Conservation (phyloP, 1,139 yeast genomes). For the Blastobotrys aristatus region DNA sequence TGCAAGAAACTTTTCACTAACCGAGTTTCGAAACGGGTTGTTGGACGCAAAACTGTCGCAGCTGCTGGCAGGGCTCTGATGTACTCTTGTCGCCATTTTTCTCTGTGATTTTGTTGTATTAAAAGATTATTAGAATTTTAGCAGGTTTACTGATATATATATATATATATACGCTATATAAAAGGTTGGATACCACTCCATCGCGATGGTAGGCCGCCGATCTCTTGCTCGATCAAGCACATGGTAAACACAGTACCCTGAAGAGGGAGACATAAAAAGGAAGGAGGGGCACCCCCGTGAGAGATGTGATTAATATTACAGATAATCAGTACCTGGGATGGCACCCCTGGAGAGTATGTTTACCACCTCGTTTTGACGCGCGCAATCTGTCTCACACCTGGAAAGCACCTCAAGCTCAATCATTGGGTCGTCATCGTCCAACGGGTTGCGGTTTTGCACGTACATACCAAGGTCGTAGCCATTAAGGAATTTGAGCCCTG, state of each 20-base stretch:
- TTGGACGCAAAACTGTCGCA: background rate
- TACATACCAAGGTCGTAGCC: background rate
- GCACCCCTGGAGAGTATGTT: background rate
- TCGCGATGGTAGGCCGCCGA: background rate
- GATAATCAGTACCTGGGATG: background rate
- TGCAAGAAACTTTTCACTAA: background rate
- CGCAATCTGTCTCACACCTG: background rate
- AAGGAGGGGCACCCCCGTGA: too few relatives aligned
- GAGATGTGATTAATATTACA: too few relatives aligned
- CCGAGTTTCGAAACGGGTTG: constrained; percentile 4
- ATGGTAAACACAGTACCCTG: background rate
- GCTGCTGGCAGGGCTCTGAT: background rate
- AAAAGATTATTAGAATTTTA: too few relatives aligned
- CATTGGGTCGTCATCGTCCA: background rate
- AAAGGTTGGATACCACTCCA: background rate
- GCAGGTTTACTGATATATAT: background rate
- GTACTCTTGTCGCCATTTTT: background rate
- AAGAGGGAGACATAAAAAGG: too few relatives aligned
- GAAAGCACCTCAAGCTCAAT: background rate
- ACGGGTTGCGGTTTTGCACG: background rate
- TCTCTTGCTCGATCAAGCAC: background rate
- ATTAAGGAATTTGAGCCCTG: background rate
- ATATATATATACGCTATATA: background rate
- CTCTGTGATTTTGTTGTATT: background rate
- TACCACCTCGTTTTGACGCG: background rate